phyloP scores from a whole-genome alignment of 2,329 filamentous ascomycete species.

The Cladobotryum protrusum region DNA sequence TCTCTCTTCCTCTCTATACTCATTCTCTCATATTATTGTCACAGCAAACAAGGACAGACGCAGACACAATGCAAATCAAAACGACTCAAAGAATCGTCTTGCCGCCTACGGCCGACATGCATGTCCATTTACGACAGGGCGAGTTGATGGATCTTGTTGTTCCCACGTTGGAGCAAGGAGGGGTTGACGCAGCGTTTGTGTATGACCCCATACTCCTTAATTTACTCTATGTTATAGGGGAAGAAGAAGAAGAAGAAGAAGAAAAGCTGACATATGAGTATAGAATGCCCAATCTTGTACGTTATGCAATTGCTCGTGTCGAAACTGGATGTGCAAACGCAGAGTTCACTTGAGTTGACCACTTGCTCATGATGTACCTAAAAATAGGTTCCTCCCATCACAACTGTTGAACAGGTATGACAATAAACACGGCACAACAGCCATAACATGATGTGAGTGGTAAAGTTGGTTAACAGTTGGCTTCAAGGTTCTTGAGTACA shows the following conservation, averaged over 20 bases:
- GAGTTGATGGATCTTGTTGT: slow-evolving; percentile 54
- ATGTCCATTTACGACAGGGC: slow-evolving; percentile 65
- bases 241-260: too few species aligned
- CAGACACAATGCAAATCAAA: slow-evolving; percentile 29
- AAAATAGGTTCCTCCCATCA: slow-evolving; percentile 46
- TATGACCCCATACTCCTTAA: slow-evolving; percentile 20
- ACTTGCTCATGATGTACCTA: not conserved
- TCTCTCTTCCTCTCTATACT: too few species aligned
- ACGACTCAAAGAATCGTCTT: slow-evolving; percentile 41
- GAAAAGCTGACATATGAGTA: slow-evolving; percentile 14
- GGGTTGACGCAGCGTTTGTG: slow-evolving; percentile 58
- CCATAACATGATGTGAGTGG: not conserved
- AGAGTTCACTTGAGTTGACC: not conserved
- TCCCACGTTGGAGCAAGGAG: slow-evolving; percentile 50
- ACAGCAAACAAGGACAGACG: not conserved
- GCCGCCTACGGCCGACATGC: slow-evolving; percentile 60
- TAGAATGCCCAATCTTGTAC: slow-evolving; percentile 54
- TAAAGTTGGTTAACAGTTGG: not conserved
- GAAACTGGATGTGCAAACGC: not conserved
- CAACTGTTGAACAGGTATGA: slow-evolving; percentile 40
- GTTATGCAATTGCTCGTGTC: not conserved
- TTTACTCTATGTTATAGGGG: slow-evolving; percentile 10
- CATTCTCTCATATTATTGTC: too few species aligned
- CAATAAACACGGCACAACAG: not conserved
- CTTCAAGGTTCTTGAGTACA: slow-evolving; percentile 58